Conservation (phyloP, 805 yeast genomes). For the Wickerhamiella sorbophila region DNA sequence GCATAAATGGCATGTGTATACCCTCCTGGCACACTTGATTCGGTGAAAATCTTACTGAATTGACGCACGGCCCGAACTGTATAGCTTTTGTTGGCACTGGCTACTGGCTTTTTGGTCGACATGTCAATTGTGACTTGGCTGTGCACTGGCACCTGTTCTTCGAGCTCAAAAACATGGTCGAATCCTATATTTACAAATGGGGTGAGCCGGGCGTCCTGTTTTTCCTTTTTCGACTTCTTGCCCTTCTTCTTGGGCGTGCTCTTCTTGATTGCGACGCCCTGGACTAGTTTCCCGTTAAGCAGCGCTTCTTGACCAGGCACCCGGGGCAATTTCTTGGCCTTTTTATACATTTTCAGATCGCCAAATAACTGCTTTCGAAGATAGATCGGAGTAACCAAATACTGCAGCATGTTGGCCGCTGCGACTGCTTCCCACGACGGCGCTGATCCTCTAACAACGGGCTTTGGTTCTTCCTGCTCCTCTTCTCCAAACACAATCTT, state of each 20-base stretch:
- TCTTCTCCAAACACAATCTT: slow-evolving; percentile 19
- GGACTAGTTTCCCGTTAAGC: slow-evolving; percentile 26
- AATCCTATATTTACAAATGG: slow-evolving; percentile 68
- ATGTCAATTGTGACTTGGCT: slow-evolving; percentile 72
- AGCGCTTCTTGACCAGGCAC: slow-evolving; percentile 55
- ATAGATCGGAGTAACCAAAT: slow-evolving; percentile 74
- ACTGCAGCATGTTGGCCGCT: slow-evolving; percentile 54
- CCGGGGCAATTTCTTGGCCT: slow-evolving; percentile 58
- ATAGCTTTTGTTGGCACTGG: slow-evolving; percentile 58
- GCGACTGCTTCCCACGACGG: slow-evolving; percentile 16
- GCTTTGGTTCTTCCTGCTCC: slow-evolving; percentile 7
- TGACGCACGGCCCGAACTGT: slow-evolving; percentile 51
- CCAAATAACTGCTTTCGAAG: slow-evolving; percentile 51
- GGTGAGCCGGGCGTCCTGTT: slow-evolving; percentile 42
- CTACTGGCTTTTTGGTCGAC: slow-evolving; percentile 45
- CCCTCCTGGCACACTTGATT: slow-evolving; percentile 49
- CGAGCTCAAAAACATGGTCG: slow-evolving; percentile 41
- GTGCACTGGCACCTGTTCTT: slow-evolving; percentile 50
- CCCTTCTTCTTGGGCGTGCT: slow-evolving; percentile 30
- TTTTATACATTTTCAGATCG: slow-evolving; percentile 31
- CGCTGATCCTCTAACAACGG: slow-evolving; percentile 7
- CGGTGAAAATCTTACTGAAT: slow-evolving; percentile 56
- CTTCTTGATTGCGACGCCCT: slow-evolving; percentile 50
- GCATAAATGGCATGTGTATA: slow-evolving; percentile 54
- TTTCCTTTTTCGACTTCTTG: slow-evolving; percentile 35